Base-by-base conservation (phyloP, 306 rosid species). In the Sphenostylis stenocarpa region DNA sequence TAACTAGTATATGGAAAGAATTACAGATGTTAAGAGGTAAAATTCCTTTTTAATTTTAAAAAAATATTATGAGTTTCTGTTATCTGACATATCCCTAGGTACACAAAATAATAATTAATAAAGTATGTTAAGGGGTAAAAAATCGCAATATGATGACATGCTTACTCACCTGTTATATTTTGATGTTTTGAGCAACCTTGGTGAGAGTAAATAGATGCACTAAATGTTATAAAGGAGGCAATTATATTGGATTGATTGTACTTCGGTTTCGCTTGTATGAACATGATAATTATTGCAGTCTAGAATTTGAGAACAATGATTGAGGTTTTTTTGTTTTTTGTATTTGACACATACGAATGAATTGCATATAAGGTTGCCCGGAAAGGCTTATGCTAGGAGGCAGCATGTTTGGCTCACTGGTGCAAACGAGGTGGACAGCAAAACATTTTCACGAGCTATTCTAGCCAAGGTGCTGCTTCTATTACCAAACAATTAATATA, bases 321-420 rank as follows among this genome's bases (percentile, higher is more conserved):
- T 34, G 33, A 2, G 1, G 0, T 23, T 41, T 45, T 45, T 45
- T 13, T 45, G 15, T 45, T 17, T 15, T 61, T 33, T 64, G 49
- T 56, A 43, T 44, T 67, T 80, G 39, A 67, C 51, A 63, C 49
- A 20, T 58, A 10, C 44, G 31, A 44, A 13, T 53, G 52, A 7
- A 74, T 28, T 29, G 48, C 34, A 15, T 23, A 38, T 36, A 47
- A 93, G 99, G 86, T 86, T 92, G 82, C 99, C 99, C 1, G 99
- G 99, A 75, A 95, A 87, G 62, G 99, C 99, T 58, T 92, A 84
- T 66, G 62, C 88, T 3, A 88, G 87, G 81, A 82, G 93, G 82
- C 90, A 91, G 44, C 99, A 92, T 63, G 81, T 95, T 21, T 95
- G 99, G 99, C 93, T 95, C 20, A 81, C 94, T 0, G 94, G 96